Evolutionary conservation across 768 basidiomycete genomes (phyloP), one percentile per base, ranked within the genome.

Genomic region (Xerocomellus dryophilus): DNA sequence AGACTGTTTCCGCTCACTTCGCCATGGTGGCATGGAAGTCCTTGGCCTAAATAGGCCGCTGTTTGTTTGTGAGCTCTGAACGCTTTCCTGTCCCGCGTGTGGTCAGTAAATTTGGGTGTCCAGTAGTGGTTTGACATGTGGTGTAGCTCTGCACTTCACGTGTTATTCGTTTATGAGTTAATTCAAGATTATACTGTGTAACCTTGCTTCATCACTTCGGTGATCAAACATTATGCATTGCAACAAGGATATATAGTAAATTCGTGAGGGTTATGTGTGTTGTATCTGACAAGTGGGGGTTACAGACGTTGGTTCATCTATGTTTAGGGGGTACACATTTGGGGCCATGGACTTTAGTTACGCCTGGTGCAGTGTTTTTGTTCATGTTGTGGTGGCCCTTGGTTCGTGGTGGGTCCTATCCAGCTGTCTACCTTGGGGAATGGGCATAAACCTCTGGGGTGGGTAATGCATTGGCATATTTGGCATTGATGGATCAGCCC

Each of bases 21-120:
- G 25, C 23, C 34, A 0, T 2, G 0, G 29, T 0, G 35, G 31
- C 45, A 11, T 23, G n/a, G 34, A 36, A 47, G 46, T 15, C 46
- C 52, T 8, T 54, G 46, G 10, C 36, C 52, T 54, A 48, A 57
- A 57, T 57, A 57, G 56, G 46, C 9, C 12, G 3, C 56, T 25
- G 11, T 11, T 36, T 27, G 25, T 32, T 32, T 10, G 11, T 21
- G 27, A 18, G 18, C 5, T 1, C 5, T 11, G 8, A 2, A n/a
- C 1, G 15, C 54, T 56, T 56, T 56, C 51, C 44, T 56, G 54
- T 56, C 44, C 50, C 14, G 21, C 34, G 3, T 47, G n/a, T 10
- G 21, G 54, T 53, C 54, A 56, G 51, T 56, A 47, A 0, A 47
- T 56, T 5, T 53, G 51, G 54, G 44, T 32, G 9, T 10, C 7